These are phyloP conservation scores for Salix exigua DNA, from an alignment of 345 rosid species.

Conservation along the genomic window DNA sequence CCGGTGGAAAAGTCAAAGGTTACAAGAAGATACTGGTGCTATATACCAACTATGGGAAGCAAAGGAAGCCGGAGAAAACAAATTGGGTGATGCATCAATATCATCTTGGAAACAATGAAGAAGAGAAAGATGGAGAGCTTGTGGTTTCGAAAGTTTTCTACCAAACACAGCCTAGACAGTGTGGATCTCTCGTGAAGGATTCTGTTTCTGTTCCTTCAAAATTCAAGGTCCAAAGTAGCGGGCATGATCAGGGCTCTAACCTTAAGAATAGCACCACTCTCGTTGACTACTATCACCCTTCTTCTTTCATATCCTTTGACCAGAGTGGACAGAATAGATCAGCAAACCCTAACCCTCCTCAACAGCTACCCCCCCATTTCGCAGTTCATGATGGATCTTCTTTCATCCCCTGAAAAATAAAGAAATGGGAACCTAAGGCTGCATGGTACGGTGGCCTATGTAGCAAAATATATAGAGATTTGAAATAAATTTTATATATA, in stretches of 20 bases:
- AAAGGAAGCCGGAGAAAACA: conserved; percentile 87
- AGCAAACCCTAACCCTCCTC: conserved; percentile 23
- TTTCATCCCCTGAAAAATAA: conserved; percentile 45
- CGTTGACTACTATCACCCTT: conserved; percentile 53
- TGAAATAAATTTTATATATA: conserved; percentile 1
- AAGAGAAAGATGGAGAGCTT: conserved; percentile 92
- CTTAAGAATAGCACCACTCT: conserved; percentile 24
- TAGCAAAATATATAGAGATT: too few species aligned
- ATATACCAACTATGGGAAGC: conserved; percentile 94
- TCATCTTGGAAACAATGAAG: conserved; percentile 84
- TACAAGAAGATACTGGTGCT: conserved; percentile 93
- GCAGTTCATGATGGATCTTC: conserved; percentile 59
- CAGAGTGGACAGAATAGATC: conserved; percentile 51
- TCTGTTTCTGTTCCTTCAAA: conserved; percentile 30
- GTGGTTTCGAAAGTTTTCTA: conserved; percentile 92
- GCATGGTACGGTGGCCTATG: too few species aligned
- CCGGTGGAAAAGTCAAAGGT: conserved; percentile 59
- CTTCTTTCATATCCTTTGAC: conserved; percentile 63
- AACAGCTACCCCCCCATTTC: conserved; percentile 54
- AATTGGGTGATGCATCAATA: conserved; percentile 99
- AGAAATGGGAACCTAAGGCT: neutral
- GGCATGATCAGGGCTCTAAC: conserved; percentile 23
- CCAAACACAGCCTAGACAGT: conserved; percentile 97
- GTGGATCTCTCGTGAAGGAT: conserved; percentile 44
- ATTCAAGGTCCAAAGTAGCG: conserved; percentile 33